Base-by-base conservation (phyloP, 1,284 basidiomycete genomes). In the Irpex lacteus region DNA sequence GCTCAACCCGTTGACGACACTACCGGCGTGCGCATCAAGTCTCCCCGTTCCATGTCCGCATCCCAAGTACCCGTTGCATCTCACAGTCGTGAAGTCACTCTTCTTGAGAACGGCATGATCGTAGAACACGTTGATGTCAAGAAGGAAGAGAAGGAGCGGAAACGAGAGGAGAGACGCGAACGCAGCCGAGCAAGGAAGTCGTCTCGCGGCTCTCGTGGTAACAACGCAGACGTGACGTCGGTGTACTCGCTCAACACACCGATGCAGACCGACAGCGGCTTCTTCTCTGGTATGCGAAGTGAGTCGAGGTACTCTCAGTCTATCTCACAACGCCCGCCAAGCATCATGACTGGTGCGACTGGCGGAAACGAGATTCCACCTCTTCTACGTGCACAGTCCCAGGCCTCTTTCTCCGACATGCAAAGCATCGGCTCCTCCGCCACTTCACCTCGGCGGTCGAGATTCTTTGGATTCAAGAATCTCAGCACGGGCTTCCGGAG, bases 61-160 rank as follows among this genome's bases (percentile, higher is more conserved):
- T 72, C 80, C 2, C 73, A 80, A 18, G 72, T 73, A 18, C 71
- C 72, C 37, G 74, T 76, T 37, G 80, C 81, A 32, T 78, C 76
- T 21, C 82, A 85, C 60, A 85, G 87, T 55, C 86, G 91, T 18
- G 90, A 94, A 62, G 82, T 92, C 3, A 93, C 91, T 0, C 77
- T 95, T 9, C 82, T 95, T 13, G 89, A 94, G 73, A 94, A 92
- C 70, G 92, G 92, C 6, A 88, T 95, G 83, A 90, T 94, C 58
- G 88, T 95, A 6, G 92, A 95, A 70, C 89, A 91, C 64, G 89
- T 94, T 54, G 85, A 94, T 74, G 85, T 95, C n/a, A 85, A 87
- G 53, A 87, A 82, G 67, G 93, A 94, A 74, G 92, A 92, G 74
- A 84, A 81, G 63, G 89, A 91, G 66, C 81, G 80, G 66, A 84